Conservation (phyloP, 371 early-diverging fungal species). For the Coemansia sp. region DNA sequence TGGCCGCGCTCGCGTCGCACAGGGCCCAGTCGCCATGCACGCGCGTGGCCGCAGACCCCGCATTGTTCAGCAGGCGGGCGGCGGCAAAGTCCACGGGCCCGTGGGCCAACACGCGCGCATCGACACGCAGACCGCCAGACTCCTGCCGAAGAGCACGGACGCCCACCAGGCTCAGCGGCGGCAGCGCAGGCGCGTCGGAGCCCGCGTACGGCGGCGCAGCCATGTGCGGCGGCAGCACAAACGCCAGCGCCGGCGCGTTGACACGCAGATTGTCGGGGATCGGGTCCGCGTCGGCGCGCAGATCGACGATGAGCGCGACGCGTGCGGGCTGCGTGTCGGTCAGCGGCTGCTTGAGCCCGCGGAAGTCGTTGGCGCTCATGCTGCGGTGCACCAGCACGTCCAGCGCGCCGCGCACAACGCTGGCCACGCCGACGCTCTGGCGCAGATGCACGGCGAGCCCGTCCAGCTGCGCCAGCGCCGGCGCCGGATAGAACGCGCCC, state of each 20-base stretch:
- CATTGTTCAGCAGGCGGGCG: background rate
- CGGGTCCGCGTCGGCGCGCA: background rate
- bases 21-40: slow-evolving; percentile 20
- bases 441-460: slow-evolving; percentile 33
- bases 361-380: slow-evolving; percentile 48
- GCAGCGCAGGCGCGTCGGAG: background rate
- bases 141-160: slow-evolving; percentile 1
- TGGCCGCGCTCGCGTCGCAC: background rate
- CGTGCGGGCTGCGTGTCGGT: slow-evolving; percentile 15
- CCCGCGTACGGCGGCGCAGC: background rate
- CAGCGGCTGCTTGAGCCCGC: slow-evolving; percentile 37
- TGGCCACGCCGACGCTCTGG: slow-evolving; percentile 47
- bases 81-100: background rate
- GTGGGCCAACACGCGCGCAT: slow-evolving; percentile 9
- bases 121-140: background rate
- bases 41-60: background rate
- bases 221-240: slow-evolving; percentile 10
- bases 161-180: slow-evolving; percentile 9
- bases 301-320: slow-evolving; percentile 29
- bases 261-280: slow-evolving; percentile 8
- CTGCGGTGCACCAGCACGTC: slow-evolving; percentile 46
- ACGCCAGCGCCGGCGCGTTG: slow-evolving; percentile 31
- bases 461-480: slow-evolving; percentile 25
- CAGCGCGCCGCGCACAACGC: slow-evolving; percentile 14
- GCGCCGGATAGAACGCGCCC: slow-evolving; percentile 43